Conservation (phyloP, 2,329 filamentous ascomycete species). For the Trichoderma oligosporum region DNA sequence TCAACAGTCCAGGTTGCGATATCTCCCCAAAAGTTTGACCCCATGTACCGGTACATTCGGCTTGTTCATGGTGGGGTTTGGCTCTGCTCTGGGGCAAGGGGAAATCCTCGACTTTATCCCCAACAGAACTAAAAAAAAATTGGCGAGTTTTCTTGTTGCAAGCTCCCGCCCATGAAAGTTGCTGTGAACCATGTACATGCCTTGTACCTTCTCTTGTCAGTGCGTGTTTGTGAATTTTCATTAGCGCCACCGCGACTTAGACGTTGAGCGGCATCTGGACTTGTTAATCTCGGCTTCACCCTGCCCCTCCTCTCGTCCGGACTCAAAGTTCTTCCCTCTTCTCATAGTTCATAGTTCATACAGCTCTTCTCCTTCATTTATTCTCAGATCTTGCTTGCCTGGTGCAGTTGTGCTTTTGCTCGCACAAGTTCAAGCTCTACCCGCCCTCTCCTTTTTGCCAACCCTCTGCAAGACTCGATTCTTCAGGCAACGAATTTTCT, state of each 20-base stretch:
- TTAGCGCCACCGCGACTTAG: slow-evolving; percentile 19
- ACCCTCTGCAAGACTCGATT: slow-evolving; percentile 19
- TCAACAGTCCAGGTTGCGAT: slow-evolving; percentile 4
- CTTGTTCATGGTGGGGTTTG: slow-evolving; percentile 8
- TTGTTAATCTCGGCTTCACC: slow-evolving; percentile 19
- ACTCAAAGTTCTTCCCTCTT: slow-evolving; percentile 18
- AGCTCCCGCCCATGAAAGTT: slow-evolving; percentile 18
- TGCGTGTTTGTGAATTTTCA: slow-evolving; percentile 16
- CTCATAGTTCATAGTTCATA: slow-evolving; percentile 16
- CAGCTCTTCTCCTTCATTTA: slow-evolving; percentile 14
- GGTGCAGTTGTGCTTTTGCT: slow-evolving; percentile 17
- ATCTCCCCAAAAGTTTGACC: not conserved
- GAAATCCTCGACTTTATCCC: slow-evolving; percentile 32
- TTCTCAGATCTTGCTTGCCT: slow-evolving; percentile 10
- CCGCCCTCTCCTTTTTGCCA: slow-evolving; percentile 17
- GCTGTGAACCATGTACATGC: slow-evolving; percentile 14
- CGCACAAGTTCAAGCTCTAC: slow-evolving; percentile 12
- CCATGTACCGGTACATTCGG: slow-evolving; percentile 15
- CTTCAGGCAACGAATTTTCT: slow-evolving; percentile 12
- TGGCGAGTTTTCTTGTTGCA: slow-evolving; percentile 23
- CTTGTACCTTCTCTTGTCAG: not conserved
- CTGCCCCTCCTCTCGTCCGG: slow-evolving; percentile 16
- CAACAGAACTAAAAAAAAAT: slow-evolving; percentile 43
- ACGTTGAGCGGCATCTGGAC: slow-evolving; percentile 20
- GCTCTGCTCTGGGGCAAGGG: slow-evolving; percentile 16